phyloP scores from a whole-genome alignment of 129 eudicot species.

The Helichrysum umbraculigerum region DNA sequence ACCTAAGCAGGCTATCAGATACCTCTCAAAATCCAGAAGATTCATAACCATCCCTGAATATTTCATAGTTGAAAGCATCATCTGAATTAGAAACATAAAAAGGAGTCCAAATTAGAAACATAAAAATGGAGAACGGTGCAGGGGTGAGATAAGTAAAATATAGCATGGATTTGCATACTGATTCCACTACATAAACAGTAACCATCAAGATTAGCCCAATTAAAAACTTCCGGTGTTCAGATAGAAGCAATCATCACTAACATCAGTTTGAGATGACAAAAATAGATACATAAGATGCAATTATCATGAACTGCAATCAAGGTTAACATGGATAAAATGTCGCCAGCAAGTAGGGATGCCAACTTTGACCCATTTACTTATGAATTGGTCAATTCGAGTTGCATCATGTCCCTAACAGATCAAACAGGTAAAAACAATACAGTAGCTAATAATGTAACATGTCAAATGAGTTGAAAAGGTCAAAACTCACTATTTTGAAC shows the following conservation, averaged over 20 bases:
- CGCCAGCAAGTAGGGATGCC: too few relatives aligned
- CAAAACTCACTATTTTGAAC: neutral
- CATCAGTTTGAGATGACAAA: slow-evolving; percentile 3
- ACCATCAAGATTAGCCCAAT: slow-evolving; percentile 78
- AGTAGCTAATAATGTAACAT: neutral
- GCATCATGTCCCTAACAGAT: neutral
- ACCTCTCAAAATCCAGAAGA: slow-evolving; percentile 97
- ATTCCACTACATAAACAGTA: slow-evolving; percentile 80
- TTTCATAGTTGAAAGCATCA: slow-evolving; percentile 82
- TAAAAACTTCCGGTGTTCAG: slow-evolving; percentile 77
- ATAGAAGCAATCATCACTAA: slow-evolving; percentile 22
- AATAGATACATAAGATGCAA: too few relatives aligned
- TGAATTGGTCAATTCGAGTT: too few relatives aligned
- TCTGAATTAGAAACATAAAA: slow-evolving; percentile 40
- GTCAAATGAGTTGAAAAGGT: neutral
- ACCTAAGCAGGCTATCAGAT: slow-evolving; percentile 97
- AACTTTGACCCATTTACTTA: too few relatives aligned
- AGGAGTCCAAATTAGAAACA: slow-evolving; percentile 17
- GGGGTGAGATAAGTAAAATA: slow-evolving; percentile 2
- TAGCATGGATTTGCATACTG: slow-evolving; percentile 40
- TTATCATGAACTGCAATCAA: too few relatives aligned
- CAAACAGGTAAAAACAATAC: too few relatives aligned
- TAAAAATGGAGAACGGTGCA: neutral
- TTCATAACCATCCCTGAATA: slow-evolving; percentile 87
- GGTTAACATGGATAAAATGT: neutral